These are phyloP conservation scores for Hemileccinum rubropunctum DNA, from an alignment of 768 basidiomycete species.

Conservation along the genomic window DNA sequence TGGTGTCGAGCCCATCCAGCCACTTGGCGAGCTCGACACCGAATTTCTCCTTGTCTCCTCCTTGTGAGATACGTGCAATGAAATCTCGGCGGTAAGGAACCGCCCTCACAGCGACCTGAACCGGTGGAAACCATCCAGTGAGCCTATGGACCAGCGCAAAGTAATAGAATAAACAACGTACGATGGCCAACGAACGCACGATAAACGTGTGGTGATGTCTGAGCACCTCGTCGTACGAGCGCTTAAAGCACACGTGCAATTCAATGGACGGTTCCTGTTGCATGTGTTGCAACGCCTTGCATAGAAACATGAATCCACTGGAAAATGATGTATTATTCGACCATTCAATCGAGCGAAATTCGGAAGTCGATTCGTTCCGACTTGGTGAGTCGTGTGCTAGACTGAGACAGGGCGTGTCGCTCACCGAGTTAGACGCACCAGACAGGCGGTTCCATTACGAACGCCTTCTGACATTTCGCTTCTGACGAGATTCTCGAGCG, in stretches of 20 bases:
- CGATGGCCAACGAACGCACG: slow-evolving; percentile 48
- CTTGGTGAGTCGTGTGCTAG: not conserved
- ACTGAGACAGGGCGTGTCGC: slow-evolving; percentile 20
- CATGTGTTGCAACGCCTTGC: slow-evolving; percentile 63
- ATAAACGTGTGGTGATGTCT: slow-evolving; percentile 65
- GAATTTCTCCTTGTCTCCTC: slow-evolving; percentile 58
- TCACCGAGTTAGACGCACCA: slow-evolving; percentile 67
- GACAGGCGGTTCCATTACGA: slow-evolving; percentile 55
- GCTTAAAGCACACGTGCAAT: slow-evolving; percentile 65
- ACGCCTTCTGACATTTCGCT: slow-evolving; percentile 43
- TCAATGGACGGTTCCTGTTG: slow-evolving; percentile 52
- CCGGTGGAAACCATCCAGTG: not conserved
- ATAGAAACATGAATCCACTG: slow-evolving; percentile 69
- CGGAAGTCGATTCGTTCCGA: slow-evolving; percentile 1
- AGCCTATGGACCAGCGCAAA: not conserved
- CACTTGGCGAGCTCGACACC: slow-evolving; percentile 56
- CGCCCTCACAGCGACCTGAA: slow-evolving; percentile 59
- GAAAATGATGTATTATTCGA: not conserved
- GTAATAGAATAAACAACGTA: slow-evolving; percentile 18
- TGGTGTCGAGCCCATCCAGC: slow-evolving; percentile 57
- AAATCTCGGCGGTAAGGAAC: slow-evolving; percentile 64
- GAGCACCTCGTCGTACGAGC: slow-evolving; percentile 67
- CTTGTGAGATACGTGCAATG: slow-evolving; percentile 59
- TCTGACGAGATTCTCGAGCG: slow-evolving; percentile 59
- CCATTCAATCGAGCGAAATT: not conserved